phyloP scores from a whole-genome alignment of 1,284 basidiomycete species.

The Flammula alnicola region DNA sequence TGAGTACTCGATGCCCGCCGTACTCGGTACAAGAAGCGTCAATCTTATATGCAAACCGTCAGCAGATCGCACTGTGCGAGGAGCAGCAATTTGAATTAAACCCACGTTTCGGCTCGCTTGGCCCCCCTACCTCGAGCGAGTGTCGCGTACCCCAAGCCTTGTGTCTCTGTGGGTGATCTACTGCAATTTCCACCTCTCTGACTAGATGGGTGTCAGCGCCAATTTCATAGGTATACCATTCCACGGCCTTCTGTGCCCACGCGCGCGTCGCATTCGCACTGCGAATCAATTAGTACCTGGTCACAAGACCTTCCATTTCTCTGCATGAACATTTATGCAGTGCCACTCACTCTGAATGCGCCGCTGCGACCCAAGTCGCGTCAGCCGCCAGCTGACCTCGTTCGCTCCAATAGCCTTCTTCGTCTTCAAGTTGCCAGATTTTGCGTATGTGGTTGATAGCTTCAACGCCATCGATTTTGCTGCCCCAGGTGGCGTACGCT shows the following conservation, averaged over 20 bases:
- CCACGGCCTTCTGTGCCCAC: constrained; percentile 52
- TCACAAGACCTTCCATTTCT: neutral
- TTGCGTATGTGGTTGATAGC: constrained; percentile 50
- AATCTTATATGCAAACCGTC: too few species aligned
- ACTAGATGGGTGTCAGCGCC: constrained; percentile 56
- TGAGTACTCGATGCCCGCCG: too few species aligned
- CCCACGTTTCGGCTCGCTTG: constrained; percentile 16
- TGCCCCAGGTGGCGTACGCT: constrained; percentile 52
- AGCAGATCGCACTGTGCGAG: too few species aligned
- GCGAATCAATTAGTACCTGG: constrained; percentile 8
- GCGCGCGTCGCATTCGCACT: constrained; percentile 47
- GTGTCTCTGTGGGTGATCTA: constrained; percentile 46
- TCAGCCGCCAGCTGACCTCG: constrained; percentile 65
- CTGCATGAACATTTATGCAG: constrained; percentile 8
- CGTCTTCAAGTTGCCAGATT: constrained; percentile 60
- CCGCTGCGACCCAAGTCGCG: constrained; percentile 57
- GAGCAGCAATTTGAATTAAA: too few species aligned
- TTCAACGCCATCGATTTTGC: constrained; percentile 47
- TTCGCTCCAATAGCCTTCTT: constrained; percentile 68
- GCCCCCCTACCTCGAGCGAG: constrained; percentile 39
- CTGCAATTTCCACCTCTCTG: constrained; percentile 39
- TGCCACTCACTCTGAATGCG: constrained; percentile 60
- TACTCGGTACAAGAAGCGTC: too few species aligned
- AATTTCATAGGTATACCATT: constrained; percentile 62
- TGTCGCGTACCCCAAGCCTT: constrained; percentile 50